A percentile compares a stretch with the other conserved stretches of the same genome.
Conservation (phyloP, 1,284 basidiomycete species). For the Tremellales sp. region DNA sequence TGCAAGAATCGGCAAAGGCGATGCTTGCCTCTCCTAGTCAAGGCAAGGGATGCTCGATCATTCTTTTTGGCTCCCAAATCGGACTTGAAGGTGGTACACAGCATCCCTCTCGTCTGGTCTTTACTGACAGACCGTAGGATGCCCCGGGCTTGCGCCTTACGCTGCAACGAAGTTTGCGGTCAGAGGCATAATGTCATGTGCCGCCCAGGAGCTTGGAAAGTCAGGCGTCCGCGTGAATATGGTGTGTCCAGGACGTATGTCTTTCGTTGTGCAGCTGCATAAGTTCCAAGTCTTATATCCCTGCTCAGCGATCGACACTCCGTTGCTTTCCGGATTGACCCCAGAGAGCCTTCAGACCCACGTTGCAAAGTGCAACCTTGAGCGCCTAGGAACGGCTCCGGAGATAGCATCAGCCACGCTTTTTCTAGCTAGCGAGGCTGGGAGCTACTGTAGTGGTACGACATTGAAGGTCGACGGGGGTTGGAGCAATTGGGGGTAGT, state of each 20-base stretch:
- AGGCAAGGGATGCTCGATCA: conserved; percentile 23
- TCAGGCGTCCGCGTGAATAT: conserved; percentile 30
- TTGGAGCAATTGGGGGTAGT: conserved; percentile 27
- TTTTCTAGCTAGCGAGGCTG: conserved; percentile 24
- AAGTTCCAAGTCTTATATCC: too few relatives aligned
- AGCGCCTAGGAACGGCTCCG: conserved; percentile 22
- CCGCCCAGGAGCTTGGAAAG: conserved; percentile 26
- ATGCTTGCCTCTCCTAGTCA: conserved; percentile 20
- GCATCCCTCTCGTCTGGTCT: neutral
- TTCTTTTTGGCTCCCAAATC: conserved; percentile 26
- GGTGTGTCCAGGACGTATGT: conserved; percentile 20
- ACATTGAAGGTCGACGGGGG: conserved; percentile 30
- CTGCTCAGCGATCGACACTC: conserved; percentile 19
- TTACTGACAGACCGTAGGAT: too few relatives aligned
- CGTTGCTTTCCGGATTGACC: conserved; percentile 9
- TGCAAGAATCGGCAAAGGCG: conserved; percentile 19
- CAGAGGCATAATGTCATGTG: conserved; percentile 23
- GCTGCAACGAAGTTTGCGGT: conserved; percentile 31
- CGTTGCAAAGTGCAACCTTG: conserved; percentile 14
- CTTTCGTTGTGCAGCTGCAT: neutral
- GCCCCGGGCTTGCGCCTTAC: conserved; percentile 19
- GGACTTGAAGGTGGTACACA: conserved; percentile 24
- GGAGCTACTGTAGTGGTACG: conserved; percentile 23
- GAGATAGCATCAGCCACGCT: conserved; percentile 28
- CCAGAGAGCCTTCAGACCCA: conserved; percentile 9